Evolutionary conservation across 75 land plant species (phyloP), one percentile per base, ranked within the genome.

Genomic region (Pseudotsuga menziesii): DNA sequence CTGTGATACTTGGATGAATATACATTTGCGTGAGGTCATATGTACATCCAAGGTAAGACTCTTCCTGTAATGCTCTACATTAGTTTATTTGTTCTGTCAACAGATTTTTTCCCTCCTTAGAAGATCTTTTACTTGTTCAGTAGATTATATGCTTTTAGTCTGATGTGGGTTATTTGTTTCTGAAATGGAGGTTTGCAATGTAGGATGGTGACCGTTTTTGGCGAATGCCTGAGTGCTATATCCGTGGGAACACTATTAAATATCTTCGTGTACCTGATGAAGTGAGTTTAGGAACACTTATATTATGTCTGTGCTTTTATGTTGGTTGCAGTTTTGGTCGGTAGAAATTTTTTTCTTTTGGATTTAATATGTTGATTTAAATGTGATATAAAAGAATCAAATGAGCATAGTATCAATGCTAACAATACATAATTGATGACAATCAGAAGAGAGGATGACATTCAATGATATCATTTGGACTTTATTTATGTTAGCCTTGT

Each of bases 1-100:
- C 73, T 97, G 99, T 83, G 99, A 97, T 66, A 97, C 95, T 19
- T 97, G 99, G 99, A 97, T 97, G 99, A 97, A 97, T 78, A 97
- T 97, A 62, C 99, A 97, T 88, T 88, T 97, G 17, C 87, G 98
- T 36, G 99, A 97, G 84, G 98, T 97, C 56, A 97, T 97, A 36
- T 97, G 99, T 80, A 97, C 99, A 3, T 95, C 99, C 4, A 97
- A 97, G 87, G 99, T 92, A 75, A 61, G 64, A 8, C 11, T 52
- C 55, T 69, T 69, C 54, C 56, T 78, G 13, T 44, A 48, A 22
- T 77, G 8, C 15, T 57, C 13, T 73, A 52, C 0, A 29, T 76
- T 4, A 14, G 48, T 55, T 63, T 44, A 63, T 77, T 60, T 58
- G n/a, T 69, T 60, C 29, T 25, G 57, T 79, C 13, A 44, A 63